Evolutionary conservation across 352 stramenopile species (phyloP), one percentile per base, ranked within the genome.

Genomic region (Pythium aquatile): DNA sequence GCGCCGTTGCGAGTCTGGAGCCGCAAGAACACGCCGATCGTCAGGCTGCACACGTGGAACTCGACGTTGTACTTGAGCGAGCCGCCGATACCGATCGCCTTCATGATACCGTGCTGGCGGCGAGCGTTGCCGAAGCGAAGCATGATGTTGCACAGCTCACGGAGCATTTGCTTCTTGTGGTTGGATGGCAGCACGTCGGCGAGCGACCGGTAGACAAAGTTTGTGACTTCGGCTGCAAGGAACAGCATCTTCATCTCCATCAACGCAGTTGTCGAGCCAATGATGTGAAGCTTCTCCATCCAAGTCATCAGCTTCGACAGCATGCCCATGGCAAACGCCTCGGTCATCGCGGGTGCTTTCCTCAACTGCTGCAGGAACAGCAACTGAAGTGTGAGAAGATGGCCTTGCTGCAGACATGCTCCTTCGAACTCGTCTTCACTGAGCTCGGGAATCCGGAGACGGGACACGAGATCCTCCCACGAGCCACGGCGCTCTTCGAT

Each of bases 211-310:
- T 76, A 81, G 10, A 94, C 77, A 58, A 93, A 92, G 54, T 88
- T 88, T 1, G 79, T 88, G 11, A 86, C 70, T 58, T 93, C 83
- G 0, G 85, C 85, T n/a, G 80, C 82, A 16, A 94, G 54, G 51
- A 91, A 94, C 46, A 94, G 63, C 55, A 94, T 67, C 63, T 94
- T 94, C 76, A 91, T 90, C 63, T 94, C 83, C n/a, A 79, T 81
- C 20, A 90, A 30, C n/a, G 72, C 17, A 35, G 73, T 85, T 28
- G 72, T 78, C 2, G 58, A 57, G 6, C 26, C 44, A 5, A 89
- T 62, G 2, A 66, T 14, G 26, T 83, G 77, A 42, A 86, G 69
- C 56, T 87, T 79, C 29, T 88, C 73, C 72, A 94, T 86, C 85
- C 85, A 96, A 11, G 51, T 64, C 66, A 93, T 78, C 10, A 96